Evolutionary conservation across 1,284 basidiomycete genomes (phyloP).

Genomic region (Spongiforma sp.): DNA sequence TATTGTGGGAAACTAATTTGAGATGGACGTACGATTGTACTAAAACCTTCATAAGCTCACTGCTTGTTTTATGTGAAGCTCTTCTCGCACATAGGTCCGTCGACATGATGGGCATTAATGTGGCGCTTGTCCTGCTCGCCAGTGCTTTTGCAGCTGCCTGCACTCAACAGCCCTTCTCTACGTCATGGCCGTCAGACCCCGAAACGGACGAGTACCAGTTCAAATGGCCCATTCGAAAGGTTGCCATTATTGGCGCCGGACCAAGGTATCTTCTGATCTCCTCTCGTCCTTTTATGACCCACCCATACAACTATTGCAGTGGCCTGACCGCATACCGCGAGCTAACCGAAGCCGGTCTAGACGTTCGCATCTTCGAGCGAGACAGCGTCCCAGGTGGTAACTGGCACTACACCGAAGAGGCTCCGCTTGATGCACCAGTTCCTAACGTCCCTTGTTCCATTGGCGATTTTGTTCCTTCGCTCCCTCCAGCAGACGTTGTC

Average conservation of each 20-base stretch:
- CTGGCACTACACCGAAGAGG: constrained; percentile 22
- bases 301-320: not conserved
- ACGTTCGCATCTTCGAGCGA: constrained; percentile 24
- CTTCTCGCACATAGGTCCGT: too few relatives aligned
- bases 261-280: constrained; percentile 8
- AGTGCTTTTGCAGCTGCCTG: not conserved
- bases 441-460: constrained; percentile 9
- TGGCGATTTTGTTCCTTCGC: constrained; percentile 13
- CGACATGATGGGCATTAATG: too few relatives aligned
- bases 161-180: constrained; percentile 11
- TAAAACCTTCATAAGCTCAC: too few relatives aligned
- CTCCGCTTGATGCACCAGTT: constrained; percentile 6
- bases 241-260: constrained; percentile 25
- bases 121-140: constrained; percentile 7
- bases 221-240: constrained; percentile 18
- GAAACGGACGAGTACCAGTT: constrained; percentile 10
- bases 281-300: not conserved
- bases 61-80: too few relatives aligned
- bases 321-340: constrained; percentile 17
- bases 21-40: too few relatives aligned
- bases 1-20: too few relatives aligned
- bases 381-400: constrained; percentile 15
- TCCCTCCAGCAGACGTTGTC: constrained; percentile 8
- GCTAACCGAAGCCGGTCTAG: constrained; percentile 17
- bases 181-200: not conserved